Base-by-base conservation (phyloP, 805 yeast species). In the Barnettozyma sucrosica region DNA sequence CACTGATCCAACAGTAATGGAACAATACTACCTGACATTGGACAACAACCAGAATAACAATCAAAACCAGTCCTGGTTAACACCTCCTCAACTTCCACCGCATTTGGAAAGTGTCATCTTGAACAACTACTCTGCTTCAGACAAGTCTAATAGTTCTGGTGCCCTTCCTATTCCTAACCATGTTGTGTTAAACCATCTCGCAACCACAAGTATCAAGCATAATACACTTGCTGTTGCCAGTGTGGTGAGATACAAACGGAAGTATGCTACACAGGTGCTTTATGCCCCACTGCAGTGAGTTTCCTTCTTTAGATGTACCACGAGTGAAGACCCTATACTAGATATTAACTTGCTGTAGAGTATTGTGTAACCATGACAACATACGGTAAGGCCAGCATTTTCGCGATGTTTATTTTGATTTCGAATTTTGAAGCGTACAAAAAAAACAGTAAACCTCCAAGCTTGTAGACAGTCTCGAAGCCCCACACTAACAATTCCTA, bases 71-170 rank as follows among this genome's bases (percentile, higher is more conserved):
- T 64, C 75, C 3, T 72, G 77, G 76, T 51, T 90, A 45, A 89
- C 95, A 26, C 98, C 99, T 19, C 99, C 99, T 20, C 95, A 86
- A 62, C 73, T 93, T 43, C 99, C 99, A 8, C 99, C 99, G 9
- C 99, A 92, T 65, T 73, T 93, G 51, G 99, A 93, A 63, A 85
- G 85, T 59, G 98, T 93, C 47, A 89, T 93, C 47, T 75, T 92
- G 60, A 92, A 92, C 69, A 81, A 82, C 55, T 84, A 76, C 70
- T 64, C 71, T 3, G 61, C 65, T 37, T 68, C 78, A 56, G 88
- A 83, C 56, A 77, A 73, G 56, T 89, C 85, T 59, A 92, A 89
- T 64, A 86, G 85, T 56, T 78, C 87, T 34, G 95, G 96, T 47
- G 95, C 95, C 1, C 69, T 89, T 55, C 93, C 95, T 9, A 89